phyloP scores from a whole-genome alignment of 345 rosid genomes.

The Lumnitzera racemosa region DNA sequence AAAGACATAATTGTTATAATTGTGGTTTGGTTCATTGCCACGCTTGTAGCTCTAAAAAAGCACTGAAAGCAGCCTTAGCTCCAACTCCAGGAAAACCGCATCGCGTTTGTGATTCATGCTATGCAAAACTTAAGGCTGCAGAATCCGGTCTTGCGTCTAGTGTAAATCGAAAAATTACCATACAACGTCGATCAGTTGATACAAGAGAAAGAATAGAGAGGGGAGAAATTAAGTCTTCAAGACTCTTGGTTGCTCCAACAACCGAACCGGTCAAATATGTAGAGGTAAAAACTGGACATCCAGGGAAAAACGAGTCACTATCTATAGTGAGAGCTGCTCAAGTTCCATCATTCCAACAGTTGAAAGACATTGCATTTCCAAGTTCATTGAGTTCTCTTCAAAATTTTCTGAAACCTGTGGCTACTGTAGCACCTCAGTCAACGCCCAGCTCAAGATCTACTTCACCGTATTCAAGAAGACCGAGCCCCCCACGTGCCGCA shows the following conservation, averaged over 20 bases:
- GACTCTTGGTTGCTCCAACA: slow-evolving; percentile 45
- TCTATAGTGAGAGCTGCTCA: slow-evolving; percentile 64
- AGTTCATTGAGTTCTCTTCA: slow-evolving; percentile 67
- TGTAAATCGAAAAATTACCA: slow-evolving; percentile 29
- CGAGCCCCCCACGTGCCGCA: slow-evolving; percentile 59
- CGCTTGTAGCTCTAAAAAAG: slow-evolving; percentile 93
- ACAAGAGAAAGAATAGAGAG: slow-evolving; percentile 38
- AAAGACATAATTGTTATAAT: slow-evolving; percentile 90
- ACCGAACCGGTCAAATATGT: slow-evolving; percentile 68
- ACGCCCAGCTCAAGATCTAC: slow-evolving; percentile 39
- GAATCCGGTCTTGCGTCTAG: slow-evolving; percentile 39
- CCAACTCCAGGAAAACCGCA: slow-evolving; percentile 98
- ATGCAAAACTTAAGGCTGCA: slow-evolving; percentile 69
- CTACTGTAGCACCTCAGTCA: slow-evolving; percentile 27
- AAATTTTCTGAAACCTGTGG: slow-evolving; percentile 46
- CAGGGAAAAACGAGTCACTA: slow-evolving; percentile 40
- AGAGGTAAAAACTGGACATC: slow-evolving; percentile 55
- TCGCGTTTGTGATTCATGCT: slow-evolving; percentile 92
- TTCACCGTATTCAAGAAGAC: slow-evolving; percentile 58
- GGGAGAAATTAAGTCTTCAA: slow-evolving; percentile 45
- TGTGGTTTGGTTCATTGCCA: slow-evolving; percentile 95
- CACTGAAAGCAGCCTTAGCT: slow-evolving; percentile 87
- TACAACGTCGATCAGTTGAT: slow-evolving; percentile 43
- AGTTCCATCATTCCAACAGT: slow-evolving; percentile 53
- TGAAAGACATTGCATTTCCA: slow-evolving; percentile 70